A percentile compares a stretch with the other conserved stretches of the same genome.
Evolutionary conservation across 164 flowering plant species (phyloP).

Genomic region (Santalum album): DNA sequence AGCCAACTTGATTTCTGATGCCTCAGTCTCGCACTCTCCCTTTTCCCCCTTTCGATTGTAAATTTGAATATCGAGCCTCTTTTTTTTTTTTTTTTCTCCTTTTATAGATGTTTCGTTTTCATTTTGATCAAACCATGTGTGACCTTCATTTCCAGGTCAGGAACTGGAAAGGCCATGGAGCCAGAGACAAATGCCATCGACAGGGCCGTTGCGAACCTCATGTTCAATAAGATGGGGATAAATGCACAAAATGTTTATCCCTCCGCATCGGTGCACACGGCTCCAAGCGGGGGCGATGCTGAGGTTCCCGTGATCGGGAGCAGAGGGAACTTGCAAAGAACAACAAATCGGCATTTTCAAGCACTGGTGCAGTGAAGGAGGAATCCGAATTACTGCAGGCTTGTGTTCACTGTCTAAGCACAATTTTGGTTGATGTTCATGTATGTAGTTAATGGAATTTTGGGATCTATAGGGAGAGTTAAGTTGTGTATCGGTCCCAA

Average conservation of each 20-base stretch:
- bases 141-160: slow-evolving; percentile 16
- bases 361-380: neutral
- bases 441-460: no score
- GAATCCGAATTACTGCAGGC: no score
- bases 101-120: neutral
- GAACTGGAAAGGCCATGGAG: slow-evolving; percentile 10
- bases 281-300: neutral
- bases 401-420: no score
- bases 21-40: no score
- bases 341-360: neutral
- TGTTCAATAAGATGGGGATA: slow-evolving; percentile 27
- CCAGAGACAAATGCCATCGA: slow-evolving; percentile 32
- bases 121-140: neutral
- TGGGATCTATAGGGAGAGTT: no score
- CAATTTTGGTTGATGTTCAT: no score
- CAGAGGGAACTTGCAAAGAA: neutral
- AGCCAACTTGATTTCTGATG: no score
- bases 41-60: neutral
- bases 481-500: no score
- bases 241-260: neutral
- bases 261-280: neutral
- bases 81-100: no score
- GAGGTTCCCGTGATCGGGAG: neutral
- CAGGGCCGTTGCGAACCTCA: slow-evolving; percentile 35
- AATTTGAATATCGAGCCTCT: no score